phyloP scores from a whole-genome alignment of 2,329 filamentous ascomycete genomes.

The Aspergillus ruber region DNA sequence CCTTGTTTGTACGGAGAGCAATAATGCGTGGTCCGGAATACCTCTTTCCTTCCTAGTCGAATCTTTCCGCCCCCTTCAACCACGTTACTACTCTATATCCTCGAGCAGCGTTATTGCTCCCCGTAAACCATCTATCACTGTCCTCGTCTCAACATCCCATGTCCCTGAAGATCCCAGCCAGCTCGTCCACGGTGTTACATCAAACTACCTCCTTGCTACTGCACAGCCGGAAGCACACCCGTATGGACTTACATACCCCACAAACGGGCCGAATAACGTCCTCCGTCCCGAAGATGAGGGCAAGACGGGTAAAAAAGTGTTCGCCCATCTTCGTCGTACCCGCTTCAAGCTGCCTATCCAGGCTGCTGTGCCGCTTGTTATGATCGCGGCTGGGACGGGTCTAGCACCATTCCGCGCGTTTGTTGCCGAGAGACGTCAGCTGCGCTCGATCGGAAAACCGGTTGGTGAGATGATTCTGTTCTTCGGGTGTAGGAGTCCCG shows the following conservation, averaged over 20 bases:
- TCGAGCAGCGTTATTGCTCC: slow-evolving; percentile 52
- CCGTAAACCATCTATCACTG: slow-evolving; percentile 62
- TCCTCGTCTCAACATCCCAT: slow-evolving; percentile 72
- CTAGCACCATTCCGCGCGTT: slow-evolving; percentile 44
- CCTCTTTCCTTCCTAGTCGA: slow-evolving; percentile 88
- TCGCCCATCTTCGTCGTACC: slow-evolving; percentile 85
- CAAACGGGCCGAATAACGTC: slow-evolving; percentile 79
- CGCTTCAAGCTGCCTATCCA: slow-evolving; percentile 81
- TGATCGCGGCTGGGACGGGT: slow-evolving; percentile 48
- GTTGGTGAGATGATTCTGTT: slow-evolving; percentile 37
- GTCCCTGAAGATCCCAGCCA: slow-evolving; percentile 63
- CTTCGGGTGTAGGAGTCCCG: slow-evolving; percentile 34
- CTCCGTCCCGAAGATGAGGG: slow-evolving; percentile 58
- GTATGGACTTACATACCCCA: slow-evolving; percentile 72
- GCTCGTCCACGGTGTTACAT: slow-evolving; percentile 80
- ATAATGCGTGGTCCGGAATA: slow-evolving; percentile 64
- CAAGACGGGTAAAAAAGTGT: slow-evolving; percentile 72
- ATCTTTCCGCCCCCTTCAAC: slow-evolving; percentile 78
- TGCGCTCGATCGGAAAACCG: slow-evolving; percentile 28
- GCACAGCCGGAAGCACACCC: slow-evolving; percentile 68
- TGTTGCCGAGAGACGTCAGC: slow-evolving; percentile 34
- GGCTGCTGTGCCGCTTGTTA: slow-evolving; percentile 42
- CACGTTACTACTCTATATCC: slow-evolving; percentile 93
- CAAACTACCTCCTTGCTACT: slow-evolving; percentile 80
- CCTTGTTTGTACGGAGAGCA: slow-evolving; percentile 53